Evolutionary conservation across 1,284 basidiomycete genomes (phyloP), one percentile per base, ranked within the genome.

Genomic region (Papiliotrema fonsecae): DNA sequence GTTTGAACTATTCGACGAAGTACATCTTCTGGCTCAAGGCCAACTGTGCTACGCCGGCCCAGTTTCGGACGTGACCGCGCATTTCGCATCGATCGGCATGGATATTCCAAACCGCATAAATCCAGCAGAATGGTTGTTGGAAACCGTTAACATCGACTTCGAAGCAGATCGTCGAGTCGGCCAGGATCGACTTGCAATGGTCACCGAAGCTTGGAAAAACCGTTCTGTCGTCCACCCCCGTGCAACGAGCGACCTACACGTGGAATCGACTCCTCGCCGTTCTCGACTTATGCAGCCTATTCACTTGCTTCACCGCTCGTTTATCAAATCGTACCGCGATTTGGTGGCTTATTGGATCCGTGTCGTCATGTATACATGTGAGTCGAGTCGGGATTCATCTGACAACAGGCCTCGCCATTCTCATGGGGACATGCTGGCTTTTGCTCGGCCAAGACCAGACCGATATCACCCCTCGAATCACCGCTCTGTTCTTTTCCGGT

Each of bases 1-100:
- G 56, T 90, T 96, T 10, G 82, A 88, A 0, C 75, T 97, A 14
- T 96, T 97, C 61, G 92, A 97, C 68, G 86, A 91, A 58, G 78
- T 97, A 30, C 73, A 96, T 5, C 75, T 97, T 6, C 78, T 97
- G 13, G 87, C 88, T 0, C 79, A 81, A 47, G 92, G 92, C 3
- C 84, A 83, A 62, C 75, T 85, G 14, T 81, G 93, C 19, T 89
- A 89, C 75, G 85, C 85, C 1, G 87, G 90, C 28, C 44, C 73
- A 32, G n/a, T 31, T 10, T 1, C 10, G 2, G 43, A 52, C 16
- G 45, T 62, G 14, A 38, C 18, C 6, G 16, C 5, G 7, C 61
- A 59, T 38, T 61, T 62, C 43, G 19, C 6, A 1, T 47, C 42
- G 7, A 47, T 57, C 36, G 61, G 60, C 6, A 27, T 50, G 32